Evolutionary conservation across 108 stramenopile species (phyloP).

Genomic region (Pinguiococcus pyrenoidosus): DNA sequence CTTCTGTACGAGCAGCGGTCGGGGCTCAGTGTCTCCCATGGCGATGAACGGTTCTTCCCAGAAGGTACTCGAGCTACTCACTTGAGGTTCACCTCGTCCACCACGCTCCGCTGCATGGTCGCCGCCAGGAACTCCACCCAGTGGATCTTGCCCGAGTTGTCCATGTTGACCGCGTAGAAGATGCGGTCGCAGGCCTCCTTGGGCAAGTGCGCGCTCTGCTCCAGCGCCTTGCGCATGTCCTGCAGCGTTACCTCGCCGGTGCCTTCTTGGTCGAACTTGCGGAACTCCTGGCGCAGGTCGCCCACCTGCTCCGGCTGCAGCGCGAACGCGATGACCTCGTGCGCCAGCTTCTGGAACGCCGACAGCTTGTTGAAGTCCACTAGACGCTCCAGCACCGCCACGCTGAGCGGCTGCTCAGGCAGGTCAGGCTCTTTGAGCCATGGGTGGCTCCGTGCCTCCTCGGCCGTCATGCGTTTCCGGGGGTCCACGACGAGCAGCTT

Average conservation of each 20-base stretch:
- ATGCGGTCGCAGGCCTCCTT: too few relatives aligned
- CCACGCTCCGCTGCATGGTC: constrained; percentile 3
- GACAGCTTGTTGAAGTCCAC: constrained; percentile 3
- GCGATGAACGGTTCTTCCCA: too few relatives aligned
- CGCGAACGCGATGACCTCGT: constrained; percentile 10
- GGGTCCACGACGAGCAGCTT: constrained; percentile 29
- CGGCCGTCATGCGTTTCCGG: constrained; percentile 12
- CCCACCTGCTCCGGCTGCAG: constrained; percentile 17
- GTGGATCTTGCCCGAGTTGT: constrained; percentile 17
- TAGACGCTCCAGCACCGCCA: constrained; percentile 9
- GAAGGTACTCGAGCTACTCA: too few relatives aligned
- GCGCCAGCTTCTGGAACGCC: constrained; percentile 2
- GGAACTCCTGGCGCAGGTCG: constrained; percentile 20
- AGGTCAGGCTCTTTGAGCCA: constrained; percentile 25
- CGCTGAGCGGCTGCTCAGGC: constrained; percentile 2
- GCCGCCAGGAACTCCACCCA: constrained; percentile 26
- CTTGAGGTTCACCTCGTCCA: constrained; percentile 11
- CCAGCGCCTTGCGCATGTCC: too few relatives aligned
- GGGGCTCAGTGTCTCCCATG: too few relatives aligned
- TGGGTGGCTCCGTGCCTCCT: constrained; percentile 21
- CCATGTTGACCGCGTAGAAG: too few relatives aligned
- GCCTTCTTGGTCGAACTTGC: constrained; percentile 14
- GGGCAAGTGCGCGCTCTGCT: too few relatives aligned
- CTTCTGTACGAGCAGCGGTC: too few relatives aligned
- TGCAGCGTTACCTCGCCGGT: constrained; percentile 14